These are phyloP conservation scores for Nakaseomyces nivariensis DNA, from an alignment of 1,139 yeast species.

Conservation along the genomic window DNA sequence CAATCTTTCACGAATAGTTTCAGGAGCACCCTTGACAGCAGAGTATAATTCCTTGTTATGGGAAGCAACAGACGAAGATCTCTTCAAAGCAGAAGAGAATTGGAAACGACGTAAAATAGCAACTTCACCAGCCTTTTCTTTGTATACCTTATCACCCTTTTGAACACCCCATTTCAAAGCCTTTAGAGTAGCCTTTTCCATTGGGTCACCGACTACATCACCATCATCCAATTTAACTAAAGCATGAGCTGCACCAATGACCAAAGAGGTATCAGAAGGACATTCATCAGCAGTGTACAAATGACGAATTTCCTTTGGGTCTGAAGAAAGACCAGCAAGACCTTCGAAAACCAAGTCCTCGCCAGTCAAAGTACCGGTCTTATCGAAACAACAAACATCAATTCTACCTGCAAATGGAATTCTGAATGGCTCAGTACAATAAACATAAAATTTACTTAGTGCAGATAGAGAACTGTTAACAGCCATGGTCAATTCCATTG, in stretches of 20 bases:
- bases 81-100: slow-evolving; percentile 88
- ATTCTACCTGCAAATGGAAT: slow-evolving; percentile 97
- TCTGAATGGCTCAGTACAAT: slow-evolving; percentile 97
- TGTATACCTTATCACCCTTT: slow-evolving; percentile 51
- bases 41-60: slow-evolving; percentile 55
- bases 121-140: slow-evolving; percentile 44
- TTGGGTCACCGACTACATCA: slow-evolving; percentile 96
- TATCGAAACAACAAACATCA: slow-evolving; percentile 97
- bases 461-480: slow-evolving; percentile 87
- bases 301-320: slow-evolving; percentile 40
- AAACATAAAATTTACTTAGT: slow-evolving; percentile 74
- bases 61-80: slow-evolving; percentile 86
- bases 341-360: slow-evolving; percentile 97
- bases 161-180: slow-evolving; percentile 85
- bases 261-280: slow-evolving; percentile 59
- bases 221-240: slow-evolving; percentile 90
- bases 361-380: slow-evolving; percentile 96
- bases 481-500: slow-evolving; percentile 98
- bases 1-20: slow-evolving; percentile 77
- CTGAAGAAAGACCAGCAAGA: slow-evolving; percentile 65
- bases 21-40: slow-evolving; percentile 99
- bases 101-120: slow-evolving; percentile 88
- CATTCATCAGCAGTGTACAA: slow-evolving; percentile 48
- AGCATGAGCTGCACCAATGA: slow-evolving; percentile 94
- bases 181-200: slow-evolving; percentile 92